These are phyloP conservation scores for Rachicladosporium sp. DNA, from an alignment of 2,329 filamentous ascomycete genomes.

Conservation along the genomic window DNA sequence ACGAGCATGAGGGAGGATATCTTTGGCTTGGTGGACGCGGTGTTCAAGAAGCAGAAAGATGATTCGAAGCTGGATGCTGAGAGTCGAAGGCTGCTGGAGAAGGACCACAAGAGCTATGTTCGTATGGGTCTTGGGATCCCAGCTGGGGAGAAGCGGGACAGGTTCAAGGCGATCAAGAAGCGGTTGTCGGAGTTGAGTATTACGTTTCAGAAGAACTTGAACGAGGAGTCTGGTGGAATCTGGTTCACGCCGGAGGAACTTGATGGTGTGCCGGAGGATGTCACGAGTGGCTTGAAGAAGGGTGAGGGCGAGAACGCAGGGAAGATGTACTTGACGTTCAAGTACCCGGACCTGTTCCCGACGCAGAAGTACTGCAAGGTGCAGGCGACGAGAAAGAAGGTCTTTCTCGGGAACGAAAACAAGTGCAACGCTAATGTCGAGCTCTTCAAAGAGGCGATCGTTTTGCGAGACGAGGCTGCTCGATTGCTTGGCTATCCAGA, in stretches of 20 bases:
- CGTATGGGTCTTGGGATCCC: conserved; percentile 63
- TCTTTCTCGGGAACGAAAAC: conserved; percentile 68
- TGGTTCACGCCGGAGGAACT: conserved; percentile 67
- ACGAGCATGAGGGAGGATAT: conserved; percentile 71
- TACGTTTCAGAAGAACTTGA: conserved; percentile 65
- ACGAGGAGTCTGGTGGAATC: conserved; percentile 69
- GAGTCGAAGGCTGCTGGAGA: conserved; percentile 59
- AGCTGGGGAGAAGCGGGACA: conserved; percentile 56
- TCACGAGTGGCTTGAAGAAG: conserved; percentile 54
- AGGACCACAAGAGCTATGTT: conserved; percentile 66
- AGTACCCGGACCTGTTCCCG: conserved; percentile 72
- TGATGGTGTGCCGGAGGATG: conserved; percentile 61
- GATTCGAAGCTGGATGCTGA: conserved; percentile 53
- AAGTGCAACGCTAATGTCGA: conserved; percentile 64
- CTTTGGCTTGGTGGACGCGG: conserved; percentile 47
- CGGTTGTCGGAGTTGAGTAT: conserved; percentile 62
- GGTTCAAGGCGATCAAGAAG: conserved; percentile 82
- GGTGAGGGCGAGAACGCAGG: conserved; percentile 63
- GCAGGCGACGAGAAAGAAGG: conserved; percentile 52
- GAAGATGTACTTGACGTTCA: conserved; percentile 59
- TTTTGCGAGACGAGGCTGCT: conserved; percentile 66
- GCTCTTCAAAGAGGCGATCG: conserved; percentile 62
- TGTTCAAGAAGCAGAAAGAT: conserved; percentile 33
- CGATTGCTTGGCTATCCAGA: conserved; percentile 64
- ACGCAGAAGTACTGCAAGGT: conserved; percentile 65